phyloP scores from a whole-genome alignment of 192 early-diverging fungal species.

The Coemansia sp. region DNA sequence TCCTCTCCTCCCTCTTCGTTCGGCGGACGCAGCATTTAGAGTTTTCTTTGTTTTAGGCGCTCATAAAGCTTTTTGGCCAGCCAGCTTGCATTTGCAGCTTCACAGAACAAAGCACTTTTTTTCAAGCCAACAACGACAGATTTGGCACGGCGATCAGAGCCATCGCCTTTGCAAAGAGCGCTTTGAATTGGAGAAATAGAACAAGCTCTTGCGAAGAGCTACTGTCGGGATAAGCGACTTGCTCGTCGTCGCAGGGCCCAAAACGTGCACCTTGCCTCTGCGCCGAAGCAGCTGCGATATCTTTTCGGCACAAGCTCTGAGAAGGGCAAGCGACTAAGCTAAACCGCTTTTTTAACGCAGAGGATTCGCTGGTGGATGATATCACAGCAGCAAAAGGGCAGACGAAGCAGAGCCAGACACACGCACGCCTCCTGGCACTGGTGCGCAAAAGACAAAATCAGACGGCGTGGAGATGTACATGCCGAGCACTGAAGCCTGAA shows the following conservation, averaged over 20 bases:
- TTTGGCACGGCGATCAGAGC: conserved; percentile 9
- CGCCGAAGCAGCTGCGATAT: not conserved
- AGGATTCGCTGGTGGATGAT: no score
- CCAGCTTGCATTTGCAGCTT: not conserved
- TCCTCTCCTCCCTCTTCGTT: not conserved
- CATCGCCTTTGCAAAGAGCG: not conserved
- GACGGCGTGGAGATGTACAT: not conserved
- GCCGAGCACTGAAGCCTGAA: not conserved
- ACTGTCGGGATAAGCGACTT: not conserved
- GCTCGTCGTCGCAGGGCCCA: no score
- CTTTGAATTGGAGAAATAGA: no score
- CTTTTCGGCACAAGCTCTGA: no score
- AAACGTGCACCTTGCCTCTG: no score
- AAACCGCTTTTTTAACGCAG: no score
- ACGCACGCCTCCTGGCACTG: not conserved
- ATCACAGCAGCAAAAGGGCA: no score
- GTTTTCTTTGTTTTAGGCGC: not conserved
- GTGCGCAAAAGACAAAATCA: not conserved
- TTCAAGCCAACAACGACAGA: not conserved
- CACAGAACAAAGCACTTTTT: not conserved
- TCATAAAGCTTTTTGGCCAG: not conserved
- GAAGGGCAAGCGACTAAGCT: no score
- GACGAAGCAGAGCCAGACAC: no score
- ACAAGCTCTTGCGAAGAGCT: no score
- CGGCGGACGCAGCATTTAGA: not conserved